A percentile compares a stretch with the other conserved stretches of the same genome.
phyloP scores from a whole-genome alignment of 2,329 filamentous ascomycete species.

The Immersiporthe knoxdaviesiana region DNA sequence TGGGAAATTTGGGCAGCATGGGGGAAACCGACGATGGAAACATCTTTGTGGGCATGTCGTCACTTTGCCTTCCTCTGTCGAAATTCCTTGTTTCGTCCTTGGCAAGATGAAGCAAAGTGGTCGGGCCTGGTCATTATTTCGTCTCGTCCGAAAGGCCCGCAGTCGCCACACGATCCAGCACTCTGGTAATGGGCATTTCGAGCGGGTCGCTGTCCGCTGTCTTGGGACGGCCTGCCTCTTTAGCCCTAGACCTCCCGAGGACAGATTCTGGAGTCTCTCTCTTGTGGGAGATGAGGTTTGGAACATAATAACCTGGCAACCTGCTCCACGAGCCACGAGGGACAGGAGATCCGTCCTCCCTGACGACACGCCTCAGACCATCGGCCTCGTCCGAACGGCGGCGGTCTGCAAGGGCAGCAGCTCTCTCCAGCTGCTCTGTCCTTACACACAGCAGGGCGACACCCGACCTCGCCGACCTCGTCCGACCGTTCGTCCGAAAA shows the following conservation, averaged over 20 bases:
- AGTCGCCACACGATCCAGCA: constrained; percentile 2
- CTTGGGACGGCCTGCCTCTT: constrained; percentile 22
- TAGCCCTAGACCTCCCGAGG: constrained; percentile 18
- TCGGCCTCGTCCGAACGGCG: constrained; percentile 6
- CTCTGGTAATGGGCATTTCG: constrained; percentile 13
- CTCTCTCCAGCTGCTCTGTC: background rate
- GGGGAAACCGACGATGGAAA: background rate
- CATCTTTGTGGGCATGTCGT: constrained; percentile 11
- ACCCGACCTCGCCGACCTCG: background rate
- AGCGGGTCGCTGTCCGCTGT: constrained; percentile 15
- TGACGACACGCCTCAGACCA: background rate
- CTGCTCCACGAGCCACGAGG: background rate
- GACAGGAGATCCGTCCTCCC: too few relatives aligned
- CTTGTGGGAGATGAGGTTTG: background rate
- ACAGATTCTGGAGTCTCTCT: background rate
- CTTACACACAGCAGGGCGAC: background rate
- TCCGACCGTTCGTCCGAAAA: constrained; percentile 7
- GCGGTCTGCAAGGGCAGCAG: constrained; percentile 4
- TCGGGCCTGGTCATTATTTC: background rate
- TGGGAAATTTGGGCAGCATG: background rate
- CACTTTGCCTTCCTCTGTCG: constrained; percentile 10
- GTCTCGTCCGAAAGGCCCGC: constrained; percentile 2
- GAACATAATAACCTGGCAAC: background rate
- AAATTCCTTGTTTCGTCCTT: background rate
- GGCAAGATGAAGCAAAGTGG: background rate